These are phyloP conservation scores for Ophiostoma himal-ulmi DNA, from an alignment of 2,329 filamentous ascomycete species.

Conservation along the genomic window DNA sequence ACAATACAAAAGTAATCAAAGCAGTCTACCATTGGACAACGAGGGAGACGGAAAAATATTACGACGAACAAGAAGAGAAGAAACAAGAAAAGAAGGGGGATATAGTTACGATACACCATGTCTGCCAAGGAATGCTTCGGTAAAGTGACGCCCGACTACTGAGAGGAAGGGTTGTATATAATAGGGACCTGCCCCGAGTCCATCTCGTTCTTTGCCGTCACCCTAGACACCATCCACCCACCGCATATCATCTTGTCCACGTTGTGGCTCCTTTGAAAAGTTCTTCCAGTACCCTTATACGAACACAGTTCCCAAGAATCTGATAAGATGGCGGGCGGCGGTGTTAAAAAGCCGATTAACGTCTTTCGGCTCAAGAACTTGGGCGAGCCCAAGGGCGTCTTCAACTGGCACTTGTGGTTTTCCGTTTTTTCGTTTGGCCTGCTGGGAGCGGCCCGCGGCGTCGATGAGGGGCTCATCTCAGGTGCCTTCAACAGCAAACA, in stretches of 20 bases:
- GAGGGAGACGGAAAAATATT: not conserved
- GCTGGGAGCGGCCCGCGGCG: not conserved
- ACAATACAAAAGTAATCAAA: no score
- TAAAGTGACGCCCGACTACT: not conserved
- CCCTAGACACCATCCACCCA: not conserved
- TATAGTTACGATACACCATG: not conserved
- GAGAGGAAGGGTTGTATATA: not conserved
- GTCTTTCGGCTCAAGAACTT: not conserved
- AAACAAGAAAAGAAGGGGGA: not conserved
- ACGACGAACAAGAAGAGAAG: not conserved
- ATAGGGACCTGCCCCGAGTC: not conserved
- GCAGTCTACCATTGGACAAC: no score
- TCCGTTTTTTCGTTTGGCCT: not conserved
- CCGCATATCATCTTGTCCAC: not conserved
- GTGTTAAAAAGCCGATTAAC: slow-evolving; percentile 1
- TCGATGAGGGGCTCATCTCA: not conserved
- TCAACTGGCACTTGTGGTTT: not conserved
- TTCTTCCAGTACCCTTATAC: not conserved
- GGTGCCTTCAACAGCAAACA: slow-evolving; percentile 3
- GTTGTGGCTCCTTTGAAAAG: not conserved
- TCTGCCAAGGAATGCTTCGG: not conserved
- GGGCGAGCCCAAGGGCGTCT: not conserved
- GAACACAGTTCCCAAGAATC: not conserved
- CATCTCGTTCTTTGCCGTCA: not conserved
- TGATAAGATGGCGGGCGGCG: not conserved